Conservation (phyloP, 2,329 filamentous ascomycete species). For the Aspergillus sergii region DNA sequence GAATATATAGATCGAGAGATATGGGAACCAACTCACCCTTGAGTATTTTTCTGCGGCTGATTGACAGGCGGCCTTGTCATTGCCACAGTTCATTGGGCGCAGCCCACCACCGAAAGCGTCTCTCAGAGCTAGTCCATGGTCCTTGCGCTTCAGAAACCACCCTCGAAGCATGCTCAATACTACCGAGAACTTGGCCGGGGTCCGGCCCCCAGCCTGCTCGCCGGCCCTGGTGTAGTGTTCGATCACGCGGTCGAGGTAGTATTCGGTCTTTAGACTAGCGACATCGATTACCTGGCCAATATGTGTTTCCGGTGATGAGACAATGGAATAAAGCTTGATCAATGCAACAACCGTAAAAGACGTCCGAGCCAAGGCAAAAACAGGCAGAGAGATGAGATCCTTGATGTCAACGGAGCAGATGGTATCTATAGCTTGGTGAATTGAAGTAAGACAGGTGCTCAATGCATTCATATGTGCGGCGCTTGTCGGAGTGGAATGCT, state of each 20-base stretch:
- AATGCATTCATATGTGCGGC: constrained; percentile 68
- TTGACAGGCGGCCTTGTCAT: constrained; percentile 12
- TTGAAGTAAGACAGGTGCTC: constrained; percentile 66
- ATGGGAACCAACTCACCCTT: not conserved
- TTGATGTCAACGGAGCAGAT: constrained; percentile 64
- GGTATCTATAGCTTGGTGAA: constrained; percentile 67
- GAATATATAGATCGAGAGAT: not conserved
- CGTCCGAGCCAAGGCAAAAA: constrained; percentile 71
- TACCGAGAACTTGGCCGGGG: constrained; percentile 70
- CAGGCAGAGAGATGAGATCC: constrained; percentile 66
- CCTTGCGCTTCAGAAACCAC: constrained; percentile 63
- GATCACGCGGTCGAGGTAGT: constrained; percentile 71
- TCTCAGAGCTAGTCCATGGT: constrained; percentile 29
- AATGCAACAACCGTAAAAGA: constrained; percentile 72
- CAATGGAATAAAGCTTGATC: constrained; percentile 73
- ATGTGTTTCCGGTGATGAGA: constrained; percentile 64
- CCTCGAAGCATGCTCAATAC: constrained; percentile 70
- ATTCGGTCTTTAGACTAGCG: constrained; percentile 65
- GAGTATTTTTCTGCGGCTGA: not conserved
- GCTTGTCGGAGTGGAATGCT: constrained; percentile 43
- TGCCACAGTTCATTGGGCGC: constrained; percentile 3
- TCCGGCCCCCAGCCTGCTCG: constrained; percentile 64
- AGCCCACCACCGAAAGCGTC: constrained; percentile 24
- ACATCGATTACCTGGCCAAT: constrained; percentile 71
- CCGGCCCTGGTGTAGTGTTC: constrained; percentile 68